Evolutionary conservation across 2,329 filamentous ascomycete genomes (phyloP), one percentile per base, ranked within the genome.

Genomic region (Aspergillus fumigatiaffinis): DNA sequence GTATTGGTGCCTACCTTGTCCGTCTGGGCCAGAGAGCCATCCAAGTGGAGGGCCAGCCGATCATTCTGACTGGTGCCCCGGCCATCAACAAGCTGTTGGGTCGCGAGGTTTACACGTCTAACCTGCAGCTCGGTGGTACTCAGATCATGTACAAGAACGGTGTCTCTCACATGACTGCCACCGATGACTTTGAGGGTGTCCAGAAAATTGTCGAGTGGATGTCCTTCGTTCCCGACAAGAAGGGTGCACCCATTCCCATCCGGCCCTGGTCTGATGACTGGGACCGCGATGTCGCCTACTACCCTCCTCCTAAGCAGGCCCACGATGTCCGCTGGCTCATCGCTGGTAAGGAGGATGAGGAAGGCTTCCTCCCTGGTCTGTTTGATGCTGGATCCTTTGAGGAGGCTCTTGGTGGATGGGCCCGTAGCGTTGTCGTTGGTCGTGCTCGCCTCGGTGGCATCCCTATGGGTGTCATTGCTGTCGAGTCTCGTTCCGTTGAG

Each of bases 71-170:
- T 69, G 94, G 94, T 84, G 94, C 94, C 51, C 91, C 91, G 63
- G 94, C 94, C 58, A 89, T 99, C 75, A 99, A 99, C 86, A 99
- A 97, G 81, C 83, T 99, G 69, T 87, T 99, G 60, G 94, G 94
- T 70, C 92, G 95, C 67, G 94, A 99, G 78, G 93, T 99, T 29
- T 99, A 99, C 81, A 97, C 94, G 25, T 97, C 94, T 60, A 99
- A 99, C 84, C 80, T 99, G 72, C 94, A 99, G 82, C 91, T 99
- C 64, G 94, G 94, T 87, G 94, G 94, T 68, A 99, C 94, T n/a
- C 94, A 99, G 79, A 99, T 99, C 84, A 99, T 99, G 94, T 97
- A 99, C 86, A 92, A 91, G 80, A 99, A 99, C 75, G 94, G 94
- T 86, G 94, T 99, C 46, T 97, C 94, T 23, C 94, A 99, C 82